phyloP scores from a whole-genome alignment of 2,329 filamentous ascomycete genomes.

The Tolypocladium cylindrosporum region DNA sequence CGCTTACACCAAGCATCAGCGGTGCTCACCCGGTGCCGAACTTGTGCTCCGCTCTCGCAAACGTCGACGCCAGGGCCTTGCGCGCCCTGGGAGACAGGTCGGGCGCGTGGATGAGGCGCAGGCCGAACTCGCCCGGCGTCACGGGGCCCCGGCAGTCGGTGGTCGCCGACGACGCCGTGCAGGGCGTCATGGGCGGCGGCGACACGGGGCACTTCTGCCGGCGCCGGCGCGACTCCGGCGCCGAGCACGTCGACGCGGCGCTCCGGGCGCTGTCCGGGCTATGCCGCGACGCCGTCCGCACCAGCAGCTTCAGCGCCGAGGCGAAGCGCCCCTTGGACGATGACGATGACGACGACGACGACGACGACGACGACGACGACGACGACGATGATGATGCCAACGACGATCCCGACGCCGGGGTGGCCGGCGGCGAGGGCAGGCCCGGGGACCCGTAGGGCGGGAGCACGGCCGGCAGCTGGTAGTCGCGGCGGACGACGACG shows the following conservation, averaged over 20 bases:
- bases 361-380: constrained; percentile 1
- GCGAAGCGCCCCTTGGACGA: constrained; percentile 15
- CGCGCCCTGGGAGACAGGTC: constrained; percentile 35
- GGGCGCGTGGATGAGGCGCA: constrained; percentile 40
- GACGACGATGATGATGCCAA: constrained; percentile 13
- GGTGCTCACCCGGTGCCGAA: constrained; percentile 26
- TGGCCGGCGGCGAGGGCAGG: constrained; percentile 3
- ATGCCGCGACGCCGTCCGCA: constrained; percentile 15
- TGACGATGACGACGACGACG: too few species aligned
- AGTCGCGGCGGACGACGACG: constrained; percentile 45
- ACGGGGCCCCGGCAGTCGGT: constrained; percentile 12
- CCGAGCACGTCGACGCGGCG: not conserved
- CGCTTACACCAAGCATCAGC: not conserved
- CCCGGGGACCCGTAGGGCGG: constrained; percentile 11
- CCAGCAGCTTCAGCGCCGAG: constrained; percentile 20
- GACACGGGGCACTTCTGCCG: constrained; percentile 14
- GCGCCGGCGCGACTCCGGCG: not conserved
- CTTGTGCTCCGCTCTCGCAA: constrained; percentile 43
- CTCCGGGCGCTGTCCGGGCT: constrained; percentile 9
- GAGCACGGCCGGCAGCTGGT: constrained; percentile 36
- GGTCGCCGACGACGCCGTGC: constrained; percentile 28
- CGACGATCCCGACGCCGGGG: constrained; percentile 12
- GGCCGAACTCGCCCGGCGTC: constrained; percentile 30
- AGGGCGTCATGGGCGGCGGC: constrained; percentile 36
- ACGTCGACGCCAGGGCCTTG: constrained; percentile 33